Conservation (phyloP, 164 flowering plant genomes). For the Nymphaea colorata region DNA sequence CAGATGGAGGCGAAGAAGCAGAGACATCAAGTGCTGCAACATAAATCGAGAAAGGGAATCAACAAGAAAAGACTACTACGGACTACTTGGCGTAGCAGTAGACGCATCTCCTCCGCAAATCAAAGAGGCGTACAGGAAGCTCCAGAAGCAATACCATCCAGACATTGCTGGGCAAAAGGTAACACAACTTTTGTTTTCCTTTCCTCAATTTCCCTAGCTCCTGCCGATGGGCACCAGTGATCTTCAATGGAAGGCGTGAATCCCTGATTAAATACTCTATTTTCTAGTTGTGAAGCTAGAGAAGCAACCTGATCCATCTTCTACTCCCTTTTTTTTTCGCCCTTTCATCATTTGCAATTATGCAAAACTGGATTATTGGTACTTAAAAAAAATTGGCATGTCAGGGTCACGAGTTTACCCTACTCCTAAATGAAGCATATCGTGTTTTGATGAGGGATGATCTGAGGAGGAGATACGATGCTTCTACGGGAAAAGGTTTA, state of each 20-base stretch:
- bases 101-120: slow-evolving; percentile 38
- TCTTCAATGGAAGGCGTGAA: too few species aligned
- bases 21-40: slow-evolving; percentile 11
- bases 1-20: slow-evolving; percentile 16
- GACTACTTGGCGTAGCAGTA: slow-evolving; percentile 50
- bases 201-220: not conserved
- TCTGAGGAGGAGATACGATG: slow-evolving; percentile 48
- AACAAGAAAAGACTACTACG: slow-evolving; percentile 29
- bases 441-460: slow-evolving; percentile 43
- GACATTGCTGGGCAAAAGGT: slow-evolving; percentile 67
- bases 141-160: slow-evolving; percentile 64
- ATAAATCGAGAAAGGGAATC: slow-evolving; percentile 1
- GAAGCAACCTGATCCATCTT: not conserved
- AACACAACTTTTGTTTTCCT: not conserved
- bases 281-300: not conserved
- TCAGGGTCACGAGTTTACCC: slow-evolving; percentile 54
- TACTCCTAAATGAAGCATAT: slow-evolving; percentile 57
- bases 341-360: too few species aligned
- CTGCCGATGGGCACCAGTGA: not conserved
- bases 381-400: not conserved
- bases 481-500: slow-evolving; percentile 23
- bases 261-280: not conserved
- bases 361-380: too few species aligned
- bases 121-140: slow-evolving; percentile 53
- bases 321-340: too few species aligned